Base-by-base conservation (phyloP, 805 yeast genomes). In the Sugiyamaella lignohabitans region DNA sequence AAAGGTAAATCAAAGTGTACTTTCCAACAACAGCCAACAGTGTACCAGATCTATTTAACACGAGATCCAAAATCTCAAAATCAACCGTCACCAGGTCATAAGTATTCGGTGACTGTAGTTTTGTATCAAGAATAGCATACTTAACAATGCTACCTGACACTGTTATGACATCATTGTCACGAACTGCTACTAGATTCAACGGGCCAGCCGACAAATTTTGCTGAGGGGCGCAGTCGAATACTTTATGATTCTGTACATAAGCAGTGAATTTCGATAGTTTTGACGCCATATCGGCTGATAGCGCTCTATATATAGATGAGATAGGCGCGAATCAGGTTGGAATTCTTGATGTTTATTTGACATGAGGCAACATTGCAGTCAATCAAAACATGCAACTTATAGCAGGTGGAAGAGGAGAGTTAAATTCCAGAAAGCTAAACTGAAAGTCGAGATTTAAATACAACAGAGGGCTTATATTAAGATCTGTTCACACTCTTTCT, bases 21-120 rank as follows among this genome's bases (percentile, higher is more conserved):
- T 54, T 58, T 3, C 74, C 71, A n/a, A 67, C 59, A 2, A 68
- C 54, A 1, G 77, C 79, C 42, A 78, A 48, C 3, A 71, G 59
- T 0, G 70, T 64, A 3, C 74, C 78, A 32, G 68, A 57, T 3
- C 56, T 47, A 56, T 77, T 77, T 45, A 73, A 48, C 18, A 55
- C 55, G 18, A 76, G 42, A 0, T 63, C 61, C 2, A 53, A 49
- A 23, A 74, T 68, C 17, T 58, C 59, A 47, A 65, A 66, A 10
- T 61, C 61, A 23, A 61, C 42, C 3, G n/a, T 10, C n/a, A 29
- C 21, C 4, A 29, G n/a, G 6, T 8, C 17, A 18, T n/a, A 14
- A 22, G 20, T 11, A 17, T 18, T 40, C 4, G 19, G 11, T 16
- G 38, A 6, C 21, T 40, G 17, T 11, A 17, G 3, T 11, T 23